These are phyloP conservation scores for Sparassis latifolia DNA, from an alignment of 1,284 basidiomycete species.

Conservation along the genomic window DNA sequence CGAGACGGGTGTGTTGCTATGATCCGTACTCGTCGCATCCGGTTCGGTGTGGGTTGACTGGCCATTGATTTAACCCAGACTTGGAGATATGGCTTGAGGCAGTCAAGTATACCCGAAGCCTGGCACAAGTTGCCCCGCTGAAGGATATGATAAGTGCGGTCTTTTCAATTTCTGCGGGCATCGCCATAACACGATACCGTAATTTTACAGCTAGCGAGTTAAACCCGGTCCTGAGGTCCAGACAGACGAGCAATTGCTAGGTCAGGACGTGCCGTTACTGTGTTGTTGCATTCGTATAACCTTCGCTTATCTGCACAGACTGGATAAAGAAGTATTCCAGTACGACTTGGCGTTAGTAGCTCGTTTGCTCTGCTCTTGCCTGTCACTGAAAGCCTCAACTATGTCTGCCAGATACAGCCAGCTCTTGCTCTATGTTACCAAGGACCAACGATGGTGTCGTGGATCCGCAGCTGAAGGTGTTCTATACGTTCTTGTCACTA, in stretches of 20 bases:
- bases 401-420: slow-evolving; percentile 18
- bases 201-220: slow-evolving; percentile 14
- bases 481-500: too few relatives aligned
- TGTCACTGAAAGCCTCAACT: background rate
- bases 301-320: slow-evolving; percentile 8
- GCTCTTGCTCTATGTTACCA: slow-evolving; percentile 26
- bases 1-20: slow-evolving; percentile 30
- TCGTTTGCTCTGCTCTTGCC: background rate
- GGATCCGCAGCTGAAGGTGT: slow-evolving; percentile 21
- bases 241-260: slow-evolving; percentile 12
- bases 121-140: slow-evolving; percentile 36
- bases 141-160: slow-evolving; percentile 23
- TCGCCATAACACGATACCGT: background rate
- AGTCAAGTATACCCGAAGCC: slow-evolving; percentile 38
- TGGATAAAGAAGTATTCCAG: slow-evolving; percentile 19
- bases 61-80: slow-evolving; percentile 30
- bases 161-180: background rate
- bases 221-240: slow-evolving; percentile 28
- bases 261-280: slow-evolving; percentile 9
- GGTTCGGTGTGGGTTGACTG: background rate
- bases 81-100: slow-evolving; percentile 40
- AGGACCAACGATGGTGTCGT: slow-evolving; percentile 23
- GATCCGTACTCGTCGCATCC: too few relatives aligned
- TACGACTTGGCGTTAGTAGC: slow-evolving; percentile 23
- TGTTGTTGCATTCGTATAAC: too few relatives aligned